Evolutionary conservation across 176 grass and related monocot species (phyloP), one percentile per base, ranked within the genome.

Genomic region (Musa beccarii): DNA sequence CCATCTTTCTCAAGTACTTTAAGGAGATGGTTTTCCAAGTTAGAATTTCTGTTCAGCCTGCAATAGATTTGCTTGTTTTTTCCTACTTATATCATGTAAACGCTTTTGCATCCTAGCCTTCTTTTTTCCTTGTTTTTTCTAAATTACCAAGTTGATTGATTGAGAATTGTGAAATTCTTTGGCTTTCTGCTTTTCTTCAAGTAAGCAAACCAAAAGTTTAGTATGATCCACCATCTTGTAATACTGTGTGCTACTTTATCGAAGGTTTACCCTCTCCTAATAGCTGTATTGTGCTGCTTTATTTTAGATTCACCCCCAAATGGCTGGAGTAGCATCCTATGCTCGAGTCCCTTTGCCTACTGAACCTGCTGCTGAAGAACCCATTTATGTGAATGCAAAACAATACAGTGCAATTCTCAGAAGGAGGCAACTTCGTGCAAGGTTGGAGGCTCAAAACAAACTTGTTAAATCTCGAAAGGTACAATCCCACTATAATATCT

Each of bases 311-410:
- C 86, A 94, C 52, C 80, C 86, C 24, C 96, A 89, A 71, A 89
- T 99, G 25, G 69, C 89, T 59, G 86, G 86, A 20, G 78, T 82
- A 75, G 80, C 80, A 26, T 61, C 95, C 22, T 81, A 80, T 66
- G 71, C 96, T 70, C 80, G 96, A 56, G 77, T 99, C 54, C 96
- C 89, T 15, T 22, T 99, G 4, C 96, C 96, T 59, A 86, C 85
- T n/a, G 88, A 99, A 69, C 76, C 89, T 10, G 86, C 96, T 25
- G 81, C 89, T 0, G 91, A 99, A 82, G 88, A 94, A 81, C 96
- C 91, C 5, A 95, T 99, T 62, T 99, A 94, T 81, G 96, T 99
- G 9, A 99, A 99, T 51, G 91, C 83, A 54, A 99, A 99, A 84
- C 96, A 95, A 51, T 99, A 95, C 57, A 83, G 89, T 64, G 96